A percentile compares a stretch with the other conserved stretches of the same genome.
Conservation (phyloP, 768 basidiomycete genomes). For the Amanita polypyramis region DNA sequence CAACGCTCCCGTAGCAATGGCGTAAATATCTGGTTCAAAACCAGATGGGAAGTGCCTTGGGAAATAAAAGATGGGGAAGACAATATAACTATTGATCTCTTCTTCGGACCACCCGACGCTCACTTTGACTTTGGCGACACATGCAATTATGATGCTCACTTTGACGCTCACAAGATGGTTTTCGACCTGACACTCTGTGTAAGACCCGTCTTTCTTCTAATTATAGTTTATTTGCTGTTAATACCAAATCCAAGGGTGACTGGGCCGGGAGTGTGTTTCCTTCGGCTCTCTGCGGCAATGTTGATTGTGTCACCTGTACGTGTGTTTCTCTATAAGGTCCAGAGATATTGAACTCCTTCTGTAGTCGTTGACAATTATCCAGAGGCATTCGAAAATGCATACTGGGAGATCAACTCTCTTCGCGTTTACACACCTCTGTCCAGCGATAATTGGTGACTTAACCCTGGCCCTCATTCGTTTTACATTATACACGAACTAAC, state of each 20-base stretch:
- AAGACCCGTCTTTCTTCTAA: conserved; percentile 14
- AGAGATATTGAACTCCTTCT: neutral
- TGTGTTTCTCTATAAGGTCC: neutral
- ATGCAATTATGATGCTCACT: conserved; percentile 45
- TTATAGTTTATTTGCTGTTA: neutral
- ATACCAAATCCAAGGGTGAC: conserved; percentile 26
- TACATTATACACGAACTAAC: neutral
- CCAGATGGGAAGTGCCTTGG: conserved; percentile 26
- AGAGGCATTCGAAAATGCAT: conserved; percentile 45
- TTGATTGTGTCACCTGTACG: conserved; percentile 34
- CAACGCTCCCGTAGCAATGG: conserved; percentile 28
- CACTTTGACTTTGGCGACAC: conserved; percentile 28
- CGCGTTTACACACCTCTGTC: conserved; percentile 34
- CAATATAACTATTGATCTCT: conserved; percentile 2
- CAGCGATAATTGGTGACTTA: neutral
- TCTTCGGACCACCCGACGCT: conserved; percentile 40
- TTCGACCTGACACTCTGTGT: conserved; percentile 59
- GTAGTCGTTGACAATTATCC: conserved; percentile 54
- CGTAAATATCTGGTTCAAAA: conserved; percentile 56
- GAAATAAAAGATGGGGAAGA: conserved; percentile 20
- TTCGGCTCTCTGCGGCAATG: conserved; percentile 28
- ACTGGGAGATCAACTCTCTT: conserved; percentile 59
- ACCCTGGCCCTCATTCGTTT: neutral
- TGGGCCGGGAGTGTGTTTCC: conserved; percentile 37
- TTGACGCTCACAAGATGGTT: conserved; percentile 40